Conservation (phyloP, 306 rosid genomes). For the Rosa rugosa region DNA sequence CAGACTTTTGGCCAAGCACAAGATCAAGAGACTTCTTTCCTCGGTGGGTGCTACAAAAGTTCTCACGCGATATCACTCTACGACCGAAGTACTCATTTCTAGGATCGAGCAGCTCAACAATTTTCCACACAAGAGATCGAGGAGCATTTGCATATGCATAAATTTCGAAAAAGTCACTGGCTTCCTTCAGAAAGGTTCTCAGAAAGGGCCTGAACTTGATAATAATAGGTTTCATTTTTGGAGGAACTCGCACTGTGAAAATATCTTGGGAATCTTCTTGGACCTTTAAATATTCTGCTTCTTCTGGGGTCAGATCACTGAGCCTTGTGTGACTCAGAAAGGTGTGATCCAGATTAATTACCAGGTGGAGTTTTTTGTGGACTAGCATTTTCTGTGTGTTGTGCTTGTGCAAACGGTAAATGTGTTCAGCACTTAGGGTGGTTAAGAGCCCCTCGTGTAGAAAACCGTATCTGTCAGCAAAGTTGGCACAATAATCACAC, state of each 20-base stretch:
- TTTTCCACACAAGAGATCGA: background rate
- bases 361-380: background rate
- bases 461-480: background rate
- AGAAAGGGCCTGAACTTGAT: background rate
- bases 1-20: background rate
- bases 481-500: background rate
- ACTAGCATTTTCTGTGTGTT: background rate
- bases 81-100: background rate
- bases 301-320: background rate
- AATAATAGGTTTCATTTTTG: background rate
- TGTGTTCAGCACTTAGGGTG: background rate
- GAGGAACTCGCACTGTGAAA: background rate
- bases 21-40: background rate
- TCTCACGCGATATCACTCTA: background rate
- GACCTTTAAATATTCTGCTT: background rate
- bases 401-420: background rate
- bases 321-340: background rate
- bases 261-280: background rate
- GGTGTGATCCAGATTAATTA: slow-evolving; percentile 2
- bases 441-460: background rate
- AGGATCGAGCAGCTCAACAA: background rate
- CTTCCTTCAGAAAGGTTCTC: background rate
- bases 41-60: background rate
- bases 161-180: background rate
- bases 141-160: background rate